phyloP scores from a whole-genome alignment of 2,329 filamentous ascomycete genomes.

The Orbilia brochopaga region DNA sequence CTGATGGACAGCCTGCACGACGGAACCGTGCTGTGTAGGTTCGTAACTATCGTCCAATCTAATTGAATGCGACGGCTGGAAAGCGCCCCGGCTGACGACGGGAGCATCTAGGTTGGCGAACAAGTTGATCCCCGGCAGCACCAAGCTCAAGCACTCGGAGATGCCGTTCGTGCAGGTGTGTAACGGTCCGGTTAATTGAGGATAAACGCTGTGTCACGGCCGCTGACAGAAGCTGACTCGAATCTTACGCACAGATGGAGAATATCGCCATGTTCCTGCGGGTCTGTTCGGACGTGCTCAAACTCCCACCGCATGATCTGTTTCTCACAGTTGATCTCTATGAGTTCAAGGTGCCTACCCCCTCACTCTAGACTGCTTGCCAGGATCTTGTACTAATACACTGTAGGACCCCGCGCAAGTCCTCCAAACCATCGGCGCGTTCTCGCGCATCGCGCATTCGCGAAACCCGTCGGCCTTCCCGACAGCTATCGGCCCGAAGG shows the following conservation, averaged over 20 bases:
- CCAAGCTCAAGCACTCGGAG: conserved; percentile 76
- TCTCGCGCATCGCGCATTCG: conserved; percentile 82
- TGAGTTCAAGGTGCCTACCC: conserved; percentile 70
- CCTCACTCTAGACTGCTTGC: not conserved
- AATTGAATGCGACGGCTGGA: not conserved
- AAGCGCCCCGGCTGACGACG: not conserved
- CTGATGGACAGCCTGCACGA: conserved; percentile 86
- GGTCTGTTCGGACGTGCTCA: conserved; percentile 81
- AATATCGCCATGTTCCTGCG: conserved; percentile 96
- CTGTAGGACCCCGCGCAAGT: conserved; percentile 83
- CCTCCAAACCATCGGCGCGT: conserved; percentile 86
- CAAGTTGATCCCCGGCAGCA: conserved; percentile 28
- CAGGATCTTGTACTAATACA: not conserved
- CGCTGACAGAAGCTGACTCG: not conserved
- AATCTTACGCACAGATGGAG: conserved; percentile 69
- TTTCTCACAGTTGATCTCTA: conserved; percentile 97
- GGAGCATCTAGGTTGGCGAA: conserved; percentile 19
- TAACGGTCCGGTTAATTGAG: not conserved
- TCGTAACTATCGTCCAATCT: conserved; percentile 57
- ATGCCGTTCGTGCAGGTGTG: conserved; percentile 92
- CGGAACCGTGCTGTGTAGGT: conserved; percentile 92
- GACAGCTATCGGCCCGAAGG: conserved; percentile 70
- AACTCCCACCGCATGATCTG: conserved; percentile 88
- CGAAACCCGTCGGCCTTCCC: conserved; percentile 77
- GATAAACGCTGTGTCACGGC: not conserved